Base-by-base conservation (phyloP, 345 rosid genomes). In the Populus deltoides region DNA sequence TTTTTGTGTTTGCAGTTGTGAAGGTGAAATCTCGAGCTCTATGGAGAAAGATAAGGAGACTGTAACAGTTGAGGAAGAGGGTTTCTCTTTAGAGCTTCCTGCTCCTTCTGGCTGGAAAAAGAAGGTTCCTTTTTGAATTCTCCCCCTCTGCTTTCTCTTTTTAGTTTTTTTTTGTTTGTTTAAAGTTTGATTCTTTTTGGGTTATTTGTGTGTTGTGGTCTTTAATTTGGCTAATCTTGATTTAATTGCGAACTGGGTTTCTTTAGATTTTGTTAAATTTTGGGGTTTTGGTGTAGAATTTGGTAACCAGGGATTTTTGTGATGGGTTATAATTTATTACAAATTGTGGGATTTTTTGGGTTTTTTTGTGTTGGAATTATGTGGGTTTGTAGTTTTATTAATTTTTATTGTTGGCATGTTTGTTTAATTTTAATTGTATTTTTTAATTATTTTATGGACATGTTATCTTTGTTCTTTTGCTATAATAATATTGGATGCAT, bases 91-190 rank as follows among this genome's bases (percentile, higher is more conserved):
- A 77, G 89, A 86, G 79, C 87, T 86, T 15, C 85, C 89, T 33
- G 89, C 89, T 80, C 89, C 89, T 45, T 61, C 81, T 41, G 87
- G 89, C 79, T 86, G 89, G 89, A 80, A 77, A 35, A 86, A 86
- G 76, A 84, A 81, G 89, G 89, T 86, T 36, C 17, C 4, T 38
- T 49, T 59, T 38, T n/a, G 10, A 59, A 59, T 24, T 59, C 25
- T 7, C 65, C 67, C 72, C 43, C 70, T 6, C 27, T 67, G 20
- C 35, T 27, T 68, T 20, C 24, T n/a, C 49, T 49, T 31, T 8
- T 65, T 9, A 3, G 9, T 33, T 33, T 11, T 41, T 10, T 53
- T n/a, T 76, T n/a, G 8, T 24, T 55, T 10, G 15, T 4, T 10
- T 70, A 71, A 68, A 71, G 5, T 27, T 24, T 9, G 25, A 15